Percentiles rank a stretch among this genome's conserved stretches.
Conservation (phyloP, 2,329 filamentous ascomycete genomes). For the Zymoseptoria passerinii region DNA sequence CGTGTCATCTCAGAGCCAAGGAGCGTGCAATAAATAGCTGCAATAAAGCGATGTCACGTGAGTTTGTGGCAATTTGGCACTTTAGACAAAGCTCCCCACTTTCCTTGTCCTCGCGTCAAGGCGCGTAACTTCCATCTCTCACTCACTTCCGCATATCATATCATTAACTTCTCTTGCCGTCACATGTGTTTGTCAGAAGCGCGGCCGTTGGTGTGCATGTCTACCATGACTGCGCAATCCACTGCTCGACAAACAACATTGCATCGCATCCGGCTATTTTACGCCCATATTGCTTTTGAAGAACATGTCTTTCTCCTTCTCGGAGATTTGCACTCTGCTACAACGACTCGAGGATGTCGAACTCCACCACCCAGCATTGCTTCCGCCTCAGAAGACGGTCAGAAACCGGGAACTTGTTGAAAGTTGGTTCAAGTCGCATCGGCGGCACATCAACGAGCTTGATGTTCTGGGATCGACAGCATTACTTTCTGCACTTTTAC, state of each 20-base stretch:
- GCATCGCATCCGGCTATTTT: not conserved
- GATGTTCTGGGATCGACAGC: conserved; percentile 50
- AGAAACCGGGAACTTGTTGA: conserved; percentile 36
- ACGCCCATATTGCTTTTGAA: conserved; percentile 2
- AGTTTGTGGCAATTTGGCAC: not conserved
- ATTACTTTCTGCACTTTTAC: conserved; percentile 67
- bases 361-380: conserved; percentile 33
- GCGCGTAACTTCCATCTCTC: not conserved
- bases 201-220: not conserved
- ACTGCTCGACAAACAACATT: not conserved
- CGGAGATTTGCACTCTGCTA: conserved; percentile 65
- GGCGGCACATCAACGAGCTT: conserved; percentile 47
- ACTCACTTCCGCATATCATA: not conserved
- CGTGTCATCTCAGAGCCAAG: not conserved
- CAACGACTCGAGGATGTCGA: conserved; percentile 53
- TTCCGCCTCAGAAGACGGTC: conserved; percentile 25
- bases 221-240: not conserved
- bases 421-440: conserved; percentile 63
- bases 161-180: not conserved
- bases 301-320: conserved; percentile 58
- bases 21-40: not conserved
- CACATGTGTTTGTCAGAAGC: not conserved
- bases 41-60: not conserved
- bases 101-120: not conserved
- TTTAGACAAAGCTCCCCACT: not conserved